Base-by-base conservation (phyloP, 495 filamentous ascomycete species). In the Hyaloscypha variabilis region DNA sequence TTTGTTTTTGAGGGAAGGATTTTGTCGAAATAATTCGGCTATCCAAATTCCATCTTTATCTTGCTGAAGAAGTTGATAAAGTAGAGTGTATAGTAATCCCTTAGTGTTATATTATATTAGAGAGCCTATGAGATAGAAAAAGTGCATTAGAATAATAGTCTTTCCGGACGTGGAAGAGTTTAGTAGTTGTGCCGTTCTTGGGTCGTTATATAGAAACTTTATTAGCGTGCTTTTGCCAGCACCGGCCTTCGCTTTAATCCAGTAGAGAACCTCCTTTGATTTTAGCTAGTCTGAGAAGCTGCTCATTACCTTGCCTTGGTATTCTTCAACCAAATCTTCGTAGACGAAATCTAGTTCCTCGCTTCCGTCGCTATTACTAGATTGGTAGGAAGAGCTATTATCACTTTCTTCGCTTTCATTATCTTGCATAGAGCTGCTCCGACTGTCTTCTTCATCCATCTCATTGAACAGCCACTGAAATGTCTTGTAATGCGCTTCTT, bases 141-240 rank as follows among this genome's bases (percentile, higher is more conserved):
- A 58, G 55, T 58, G 55, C 17, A 17, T 31, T 2, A 58, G 14
- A 31, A 58, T 19, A 8, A 58, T 2, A 34, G 55, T 10, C 6
- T 30, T 34, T 58, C 55, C 25, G 11, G 17, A 31, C 6, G 14
- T 19, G 55, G 17, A 30, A 30, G 17, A 17, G 2, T 13, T 30
- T 8, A 58, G 26, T 19, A 34, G 28, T 28, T 58, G 55, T 23
- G 3, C 34, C 5, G 55, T 58, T 23, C 55, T 58, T 58, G 25
- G 8, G 34, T 58, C 57, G 57, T 63, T 39, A n/a, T 65, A 59
- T 26, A 63, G 65, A 58, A 71, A 74, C 42, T 74, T 73, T 72
- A 77, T 77, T 8, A 78, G 49, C 1, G 75, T 78, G 3, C 71
- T 73, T 65, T 78, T 78, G 1, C 76, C 76, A 8, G 74, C 66